Evolutionary conservation across 75 land plant genomes (phyloP), one percentile per base, ranked within the genome.

Genomic region (Sequoia sempervirens): DNA sequence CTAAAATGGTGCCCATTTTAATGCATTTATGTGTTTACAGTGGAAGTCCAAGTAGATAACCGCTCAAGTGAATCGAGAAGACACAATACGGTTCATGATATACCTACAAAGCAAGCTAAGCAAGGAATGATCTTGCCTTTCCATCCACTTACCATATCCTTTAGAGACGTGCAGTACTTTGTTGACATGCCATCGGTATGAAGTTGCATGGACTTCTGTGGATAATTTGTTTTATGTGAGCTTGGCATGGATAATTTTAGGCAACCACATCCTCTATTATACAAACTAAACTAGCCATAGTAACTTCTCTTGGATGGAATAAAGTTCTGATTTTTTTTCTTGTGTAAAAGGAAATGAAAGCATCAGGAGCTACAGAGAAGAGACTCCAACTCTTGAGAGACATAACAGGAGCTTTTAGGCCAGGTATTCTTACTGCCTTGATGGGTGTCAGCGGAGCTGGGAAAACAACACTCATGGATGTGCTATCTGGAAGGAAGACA

Each of bases 111-210:
- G 53, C 14, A 50, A 50, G 53, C 53, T 13, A 78, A 78, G 52
- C 45, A n/a, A 78, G 80, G 81, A 36, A 89, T 94, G 91, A 84
- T 88, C 40, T 74, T 95, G 82, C 97, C 97, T 23, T 95, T 95
- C 82, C 79, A 88, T 54, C 91, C 94, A 38, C 79, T 95, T 34
- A 84, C 88, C 26, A 79, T 95, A 68, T 37, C 90, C 10, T 95
- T 95, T 87, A 82, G 85, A 43, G 88, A 94, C 64, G 85, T 95
- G 34, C 86, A 92, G 23, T 95, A 94, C 79, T 95, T 81, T 56
- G 90, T 95, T 14, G 92, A 92, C 75, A 90, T 91, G 68, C 92
- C 96, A 52, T 75, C 81, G 90, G 94, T 87, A 78, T 78, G 80
- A 70, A n/a, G n/a, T 40, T 75, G 43, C 43, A 38, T 75, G 41